Evolutionary conservation across 2,329 filamentous ascomycete species (phyloP).

Genomic region (Botrytis porri): DNA sequence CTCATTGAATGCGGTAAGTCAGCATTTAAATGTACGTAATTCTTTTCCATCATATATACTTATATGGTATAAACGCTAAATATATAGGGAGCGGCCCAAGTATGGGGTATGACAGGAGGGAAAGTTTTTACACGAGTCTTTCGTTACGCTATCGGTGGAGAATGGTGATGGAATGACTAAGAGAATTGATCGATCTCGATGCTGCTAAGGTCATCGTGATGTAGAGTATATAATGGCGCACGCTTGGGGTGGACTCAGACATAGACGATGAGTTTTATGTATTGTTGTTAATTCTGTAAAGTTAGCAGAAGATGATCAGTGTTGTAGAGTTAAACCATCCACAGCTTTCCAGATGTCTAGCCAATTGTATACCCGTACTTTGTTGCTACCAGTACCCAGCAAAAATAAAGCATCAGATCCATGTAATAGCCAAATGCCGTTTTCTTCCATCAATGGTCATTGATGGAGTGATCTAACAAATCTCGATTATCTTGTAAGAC

Average conservation of each 20-base stretch:
- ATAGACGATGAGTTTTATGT: neutral
- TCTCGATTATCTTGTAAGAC: slow-evolving; percentile 40
- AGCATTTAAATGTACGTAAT: neutral
- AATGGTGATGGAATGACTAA: neutral
- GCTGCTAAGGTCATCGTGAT: neutral
- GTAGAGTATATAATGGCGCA: neutral
- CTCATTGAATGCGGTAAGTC: neutral
- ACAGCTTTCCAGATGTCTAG: neutral
- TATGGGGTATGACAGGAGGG: slow-evolving; percentile 44
- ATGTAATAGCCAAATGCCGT: neutral
- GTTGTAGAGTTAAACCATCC: neutral
- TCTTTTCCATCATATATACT: neutral
- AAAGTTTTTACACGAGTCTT: slow-evolving; percentile 49
- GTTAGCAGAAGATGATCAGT: neutral
- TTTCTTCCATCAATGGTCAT: neutral
- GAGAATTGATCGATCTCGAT: neutral
- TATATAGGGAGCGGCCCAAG: neutral
- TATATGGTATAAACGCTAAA: slow-evolving; percentile 3
- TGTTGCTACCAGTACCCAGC: neutral
- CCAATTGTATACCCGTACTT: neutral
- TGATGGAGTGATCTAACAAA: neutral
- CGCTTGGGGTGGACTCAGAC: neutral
- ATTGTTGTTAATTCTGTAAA: neutral
- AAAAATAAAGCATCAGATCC: neutral
- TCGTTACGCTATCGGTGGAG: slow-evolving; percentile 48